phyloP scores from a whole-genome alignment of 2,329 filamentous ascomycete species.

The Westerdykella sp. region DNA sequence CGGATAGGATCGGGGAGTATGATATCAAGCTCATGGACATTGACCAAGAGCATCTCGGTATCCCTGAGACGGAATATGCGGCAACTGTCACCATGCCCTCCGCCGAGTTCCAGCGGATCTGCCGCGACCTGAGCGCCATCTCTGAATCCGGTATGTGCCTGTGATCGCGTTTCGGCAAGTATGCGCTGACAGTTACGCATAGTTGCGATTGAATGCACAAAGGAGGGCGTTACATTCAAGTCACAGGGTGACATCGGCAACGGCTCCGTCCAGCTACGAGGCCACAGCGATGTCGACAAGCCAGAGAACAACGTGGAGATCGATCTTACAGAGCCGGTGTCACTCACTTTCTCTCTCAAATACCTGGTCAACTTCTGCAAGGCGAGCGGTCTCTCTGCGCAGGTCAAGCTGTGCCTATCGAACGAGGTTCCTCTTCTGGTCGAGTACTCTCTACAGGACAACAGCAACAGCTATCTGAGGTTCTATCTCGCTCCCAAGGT shows the following conservation, averaged over 20 bases:
- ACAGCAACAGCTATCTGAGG: constrained; percentile 83
- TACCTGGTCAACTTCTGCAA: constrained; percentile 99
- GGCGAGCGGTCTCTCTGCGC: constrained; percentile 72
- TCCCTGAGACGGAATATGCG: constrained; percentile 97
- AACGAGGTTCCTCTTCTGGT: constrained; percentile 95
- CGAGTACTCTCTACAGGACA: constrained; percentile 76
- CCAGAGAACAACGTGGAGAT: constrained; percentile 80
- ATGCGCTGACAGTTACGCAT: constrained; percentile 17
- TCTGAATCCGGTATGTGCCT: constrained; percentile 79
- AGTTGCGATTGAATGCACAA: constrained; percentile 94
- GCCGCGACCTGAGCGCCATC: constrained; percentile 81
- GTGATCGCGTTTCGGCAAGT: neutral
- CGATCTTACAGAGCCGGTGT: constrained; percentile 83
- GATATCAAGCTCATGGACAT: constrained; percentile 99
- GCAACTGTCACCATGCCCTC: constrained; percentile 86
- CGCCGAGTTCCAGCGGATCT: constrained; percentile 88
- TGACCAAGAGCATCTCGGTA: constrained; percentile 97
- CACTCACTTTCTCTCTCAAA: constrained; percentile 96
- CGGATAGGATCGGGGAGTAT: constrained; percentile 94
- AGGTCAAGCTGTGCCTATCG: constrained; percentile 88
- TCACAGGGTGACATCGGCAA: constrained; percentile 94
- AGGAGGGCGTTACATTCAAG: constrained; percentile 94
- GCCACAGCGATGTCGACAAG: constrained; percentile 85
- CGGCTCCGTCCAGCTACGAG: constrained; percentile 84
- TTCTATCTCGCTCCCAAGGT: constrained; percentile 99